Evolutionary conservation across 768 basidiomycete species (phyloP), one percentile per base, ranked within the genome.

Genomic region (Dentipellis fragilis): DNA sequence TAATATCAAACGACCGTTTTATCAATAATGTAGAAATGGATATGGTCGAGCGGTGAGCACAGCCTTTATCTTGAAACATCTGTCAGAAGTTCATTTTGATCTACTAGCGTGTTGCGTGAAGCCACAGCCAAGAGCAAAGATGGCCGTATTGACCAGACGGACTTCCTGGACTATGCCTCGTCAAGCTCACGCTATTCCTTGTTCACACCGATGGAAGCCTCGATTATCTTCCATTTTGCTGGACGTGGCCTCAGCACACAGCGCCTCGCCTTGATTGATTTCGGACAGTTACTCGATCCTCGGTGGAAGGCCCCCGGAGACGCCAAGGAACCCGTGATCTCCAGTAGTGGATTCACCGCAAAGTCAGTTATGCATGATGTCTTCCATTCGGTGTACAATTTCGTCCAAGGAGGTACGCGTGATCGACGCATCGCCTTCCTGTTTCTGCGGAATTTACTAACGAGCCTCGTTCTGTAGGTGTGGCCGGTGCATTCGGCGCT

Each of bases 181-280:
- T 80, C 85, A 37, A 86, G 76, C 62, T 91, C 94, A 62, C 87
- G 95, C 38, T 97, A 98, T 69, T 88, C 91, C 39, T 79, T 95
- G 52, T 97, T 97, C 70, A 94, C 93, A 0, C 95, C 95, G 4
- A 95, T 97, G 90, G 95, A 98, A 69, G 92, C 89, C n/a, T 82
- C 87, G 53, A 96, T 98, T 65, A 85, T 99, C 64, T 99, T 97
- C 74, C 95, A 99, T 69, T 98, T 97, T 72, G 93, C 93, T 23
- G 85, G 89, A 11, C 81, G 93, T 49, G 94, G 93, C 12, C 73
- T 76, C 47, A 72, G 75, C 3, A 73, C 74, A 49, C 81, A 85
- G 64, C 80, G 93, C 19, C 78, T 99, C 52, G 81, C 92, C 10
- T 71, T 95, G 39, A 71, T 89, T 46, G 96, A 99, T 69, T 99